Evolutionary conservation across 78 protist species (phyloP).

Genomic region (Ministeria vibrans): DNA sequence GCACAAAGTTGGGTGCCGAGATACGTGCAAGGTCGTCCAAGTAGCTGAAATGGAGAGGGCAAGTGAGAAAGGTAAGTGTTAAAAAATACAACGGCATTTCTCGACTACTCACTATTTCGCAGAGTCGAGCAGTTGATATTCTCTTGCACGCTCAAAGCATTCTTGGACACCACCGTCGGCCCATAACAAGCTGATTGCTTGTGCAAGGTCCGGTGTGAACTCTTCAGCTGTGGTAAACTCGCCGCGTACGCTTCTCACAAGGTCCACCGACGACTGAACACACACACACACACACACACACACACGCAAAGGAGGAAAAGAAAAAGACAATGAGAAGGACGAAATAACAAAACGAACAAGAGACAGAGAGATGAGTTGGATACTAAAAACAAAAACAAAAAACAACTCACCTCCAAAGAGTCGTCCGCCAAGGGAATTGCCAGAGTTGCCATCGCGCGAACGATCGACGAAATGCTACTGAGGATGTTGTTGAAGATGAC

Average conservation of each 20-base stretch:
- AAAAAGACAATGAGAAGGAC: background rate
- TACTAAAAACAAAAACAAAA: background rate
- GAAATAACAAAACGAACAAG: background rate
- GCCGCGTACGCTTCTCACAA: background rate
- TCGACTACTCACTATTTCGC: conserved; percentile 65
- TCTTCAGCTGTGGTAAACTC: background rate
- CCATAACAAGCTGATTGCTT: conserved; percentile 70
- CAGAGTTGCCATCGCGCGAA: conserved; percentile 18
- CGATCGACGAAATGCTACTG: conserved; percentile 41
- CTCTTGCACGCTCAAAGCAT: conserved; percentile 50
- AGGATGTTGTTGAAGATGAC: conserved; percentile 63
- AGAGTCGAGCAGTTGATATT: conserved; percentile 83
- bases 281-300: conserved; percentile 8
- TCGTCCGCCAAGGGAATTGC: background rate
- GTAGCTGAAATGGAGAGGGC: conserved; percentile 38
- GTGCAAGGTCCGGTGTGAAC: conserved; percentile 19
- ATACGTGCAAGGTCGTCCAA: conserved; percentile 58
- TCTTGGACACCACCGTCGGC: conserved; percentile 58
- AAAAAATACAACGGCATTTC: background rate
- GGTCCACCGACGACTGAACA: background rate
- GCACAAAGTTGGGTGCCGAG: conserved; percentile 60
- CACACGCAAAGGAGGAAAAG: background rate
- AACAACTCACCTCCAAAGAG: background rate
- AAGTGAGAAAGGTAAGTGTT: background rate
- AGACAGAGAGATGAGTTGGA: background rate